Base-by-base conservation (phyloP, 495 filamentous ascomycete species). In the Tuber indicum region DNA sequence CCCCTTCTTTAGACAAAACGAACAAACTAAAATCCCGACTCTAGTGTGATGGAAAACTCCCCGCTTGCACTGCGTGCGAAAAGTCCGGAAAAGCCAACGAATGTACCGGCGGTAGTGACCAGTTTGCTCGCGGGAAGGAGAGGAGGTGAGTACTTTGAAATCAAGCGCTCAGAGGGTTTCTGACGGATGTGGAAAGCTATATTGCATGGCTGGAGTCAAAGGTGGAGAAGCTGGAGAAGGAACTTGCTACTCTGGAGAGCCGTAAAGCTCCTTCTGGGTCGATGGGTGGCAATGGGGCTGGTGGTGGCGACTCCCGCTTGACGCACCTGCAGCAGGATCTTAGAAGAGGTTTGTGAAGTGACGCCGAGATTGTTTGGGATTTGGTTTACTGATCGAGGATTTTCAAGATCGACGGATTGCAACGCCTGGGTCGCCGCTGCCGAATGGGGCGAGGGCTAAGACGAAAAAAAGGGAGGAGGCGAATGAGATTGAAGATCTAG, bases 101-200 rank as follows among this genome's bases (percentile, higher is more conserved):
- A 77, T 98, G 95, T 84, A 95, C 94, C n/a, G 92, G 93, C 52
- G 93, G 94, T 3, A 97, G 93, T 76, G 95, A 97, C 82, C 92
- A 97, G 84, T 97, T 97, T 84, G 94, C 94, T 21, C 89, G 92
- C 75, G 95, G 95, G 42, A 97, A 97, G 85, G 95, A 98, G 83
- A 88, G 94, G 80, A 97, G 88, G 88, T 87, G 76, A 81, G 83
- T 80, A 32, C 41, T 66, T 32, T 66, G 14, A 36, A 66, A 66
- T 6, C 52, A 76, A 78, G 77, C 74, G 19, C 45, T 58, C 47
- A 39, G 17, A 72, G 76, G 42, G 58, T n/a, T 77, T 75, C 77
- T 82, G 41, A 84, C 72, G 5, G 26, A 36, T 66, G 19, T 23
- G 71, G 49, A 39, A 75, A 90, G 93, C 84, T 98, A 97, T 86